A percentile compares a stretch with the other conserved stretches of the same genome.
phyloP scores from a whole-genome alignment of 106 monocot genomes.

The Dactylorhiza incarnata region DNA sequence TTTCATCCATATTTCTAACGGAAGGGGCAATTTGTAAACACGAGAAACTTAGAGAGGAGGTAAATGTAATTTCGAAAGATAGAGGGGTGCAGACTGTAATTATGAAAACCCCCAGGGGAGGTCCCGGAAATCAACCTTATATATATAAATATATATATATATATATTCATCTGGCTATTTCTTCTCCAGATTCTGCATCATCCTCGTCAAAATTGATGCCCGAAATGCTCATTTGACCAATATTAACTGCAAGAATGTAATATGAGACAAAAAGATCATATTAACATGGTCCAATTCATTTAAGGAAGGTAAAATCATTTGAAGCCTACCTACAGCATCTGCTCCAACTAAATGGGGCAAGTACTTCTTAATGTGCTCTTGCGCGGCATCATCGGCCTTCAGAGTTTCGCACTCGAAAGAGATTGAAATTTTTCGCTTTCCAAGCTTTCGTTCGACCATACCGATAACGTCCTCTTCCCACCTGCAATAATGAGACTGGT shows the following conservation, averaged over 20 bases:
- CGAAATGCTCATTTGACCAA: conserved; percentile 74
- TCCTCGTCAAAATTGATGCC: conserved; percentile 45
- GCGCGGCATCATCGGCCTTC: conserved; percentile 76
- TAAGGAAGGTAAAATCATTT: background rate
- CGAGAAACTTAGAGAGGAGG: no score
- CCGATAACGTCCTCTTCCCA: conserved; percentile 81
- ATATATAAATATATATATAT: no score
- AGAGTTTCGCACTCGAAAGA: conserved; percentile 82
- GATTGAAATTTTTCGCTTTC: conserved; percentile 46
- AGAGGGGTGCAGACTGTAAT: no score
- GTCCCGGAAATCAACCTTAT: no score
- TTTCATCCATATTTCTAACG: no score
- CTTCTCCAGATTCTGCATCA: conserved; percentile 20
- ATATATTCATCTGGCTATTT: conserved; percentile 4
- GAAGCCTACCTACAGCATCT: conserved; percentile 69
- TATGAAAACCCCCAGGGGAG: no score
- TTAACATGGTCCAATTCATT: background rate
- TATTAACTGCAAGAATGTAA: conserved; percentile 55
- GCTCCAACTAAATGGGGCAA: conserved; percentile 77
- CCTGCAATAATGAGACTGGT: conserved; percentile 25
- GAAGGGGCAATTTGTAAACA: no score
- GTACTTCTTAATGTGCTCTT: conserved; percentile 80
- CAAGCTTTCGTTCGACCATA: conserved; percentile 61
- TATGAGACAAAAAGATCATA: background rate
- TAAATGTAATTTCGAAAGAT: no score